Conservation (phyloP, 495 filamentous ascomycete species). For the Aspergillus mulundensis region DNA sequence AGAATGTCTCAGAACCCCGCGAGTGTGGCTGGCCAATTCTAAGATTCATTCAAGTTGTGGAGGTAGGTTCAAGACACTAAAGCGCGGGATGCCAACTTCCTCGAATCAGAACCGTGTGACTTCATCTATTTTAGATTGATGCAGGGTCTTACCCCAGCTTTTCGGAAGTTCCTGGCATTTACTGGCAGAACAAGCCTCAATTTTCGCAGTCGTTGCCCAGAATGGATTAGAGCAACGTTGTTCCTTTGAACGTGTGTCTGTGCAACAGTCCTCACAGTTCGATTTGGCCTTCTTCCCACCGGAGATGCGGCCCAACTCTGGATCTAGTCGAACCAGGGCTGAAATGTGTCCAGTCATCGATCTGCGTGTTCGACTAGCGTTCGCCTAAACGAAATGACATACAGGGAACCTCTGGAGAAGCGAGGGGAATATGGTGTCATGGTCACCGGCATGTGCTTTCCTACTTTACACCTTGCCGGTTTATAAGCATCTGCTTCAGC, state of each 20-base stretch:
- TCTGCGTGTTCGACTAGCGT: neutral
- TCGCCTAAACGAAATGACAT: neutral
- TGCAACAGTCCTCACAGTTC: neutral
- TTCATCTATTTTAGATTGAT: neutral
- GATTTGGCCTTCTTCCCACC: neutral
- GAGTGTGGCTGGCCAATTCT: slow-evolving; percentile 9
- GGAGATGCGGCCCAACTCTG: neutral
- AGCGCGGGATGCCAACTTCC: neutral
- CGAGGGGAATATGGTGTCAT: neutral
- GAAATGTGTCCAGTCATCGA: neutral
- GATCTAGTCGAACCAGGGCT: neutral
- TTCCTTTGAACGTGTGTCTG: neutral
- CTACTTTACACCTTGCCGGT: neutral
- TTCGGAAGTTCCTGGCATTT: neutral
- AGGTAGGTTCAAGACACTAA: neutral
- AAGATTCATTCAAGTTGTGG: neutral
- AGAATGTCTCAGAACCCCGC: slow-evolving; percentile 12
- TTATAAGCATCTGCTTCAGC: neutral
- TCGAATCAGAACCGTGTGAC: neutral
- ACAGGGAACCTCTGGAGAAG: neutral
- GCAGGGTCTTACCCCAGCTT: neutral
- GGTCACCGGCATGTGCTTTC: neutral
- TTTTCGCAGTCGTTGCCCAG: slow-evolving; percentile 11
- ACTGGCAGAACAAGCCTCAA: slow-evolving; percentile 3
- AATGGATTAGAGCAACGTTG: neutral